Percentiles rank a stretch among this genome's conserved stretches.
Evolutionary conservation across 2,329 filamentous ascomycete genomes (phyloP).

Genomic region (Hypoxylon sp.): DNA sequence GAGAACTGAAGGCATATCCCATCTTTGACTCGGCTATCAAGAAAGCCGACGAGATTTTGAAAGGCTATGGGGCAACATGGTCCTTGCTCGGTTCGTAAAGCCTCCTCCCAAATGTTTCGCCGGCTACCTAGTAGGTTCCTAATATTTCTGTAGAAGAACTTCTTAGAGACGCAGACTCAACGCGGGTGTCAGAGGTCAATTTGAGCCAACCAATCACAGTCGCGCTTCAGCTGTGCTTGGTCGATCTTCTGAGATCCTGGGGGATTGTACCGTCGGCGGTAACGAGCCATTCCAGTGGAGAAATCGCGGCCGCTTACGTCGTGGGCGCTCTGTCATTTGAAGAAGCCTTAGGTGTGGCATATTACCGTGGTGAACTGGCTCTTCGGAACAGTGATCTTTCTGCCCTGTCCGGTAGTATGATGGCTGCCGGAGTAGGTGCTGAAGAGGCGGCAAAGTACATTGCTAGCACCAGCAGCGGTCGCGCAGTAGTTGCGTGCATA

Average conservation of each 20-base stretch:
- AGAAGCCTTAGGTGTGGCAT: constrained; percentile 36
- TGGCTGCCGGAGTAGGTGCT: constrained; percentile 35
- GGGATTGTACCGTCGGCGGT: constrained; percentile 38
- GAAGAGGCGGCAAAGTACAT: constrained; percentile 21
- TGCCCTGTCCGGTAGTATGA: constrained; percentile 38
- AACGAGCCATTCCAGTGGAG: constrained; percentile 52
- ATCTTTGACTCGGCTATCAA: constrained; percentile 16
- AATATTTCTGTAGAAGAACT: constrained; percentile 36
- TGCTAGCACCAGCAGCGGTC: not conserved
- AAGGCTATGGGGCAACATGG: constrained; percentile 32
- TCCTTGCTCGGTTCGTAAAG: constrained; percentile 21
- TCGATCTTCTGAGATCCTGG: constrained; percentile 37
- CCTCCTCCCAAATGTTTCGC: not conserved
- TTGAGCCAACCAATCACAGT: constrained; percentile 37
- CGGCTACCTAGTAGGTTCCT: not conserved
- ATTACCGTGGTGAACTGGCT: constrained; percentile 35
- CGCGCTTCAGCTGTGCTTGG: constrained; percentile 43
- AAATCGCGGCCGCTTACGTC: constrained; percentile 60
- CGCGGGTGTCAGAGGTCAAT: constrained; percentile 23
- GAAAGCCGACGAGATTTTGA: constrained; percentile 13
- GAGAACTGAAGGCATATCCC: constrained; percentile 31
- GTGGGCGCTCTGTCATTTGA: constrained; percentile 47
- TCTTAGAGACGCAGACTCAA: constrained; percentile 17
- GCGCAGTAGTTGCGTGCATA: constrained; percentile 44
- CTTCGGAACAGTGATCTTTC: not conserved